Evolutionary conservation across 225 moss, liverwort and hornwort genomes (phyloP).

Genomic region (Straminergon stramineum): DNA sequence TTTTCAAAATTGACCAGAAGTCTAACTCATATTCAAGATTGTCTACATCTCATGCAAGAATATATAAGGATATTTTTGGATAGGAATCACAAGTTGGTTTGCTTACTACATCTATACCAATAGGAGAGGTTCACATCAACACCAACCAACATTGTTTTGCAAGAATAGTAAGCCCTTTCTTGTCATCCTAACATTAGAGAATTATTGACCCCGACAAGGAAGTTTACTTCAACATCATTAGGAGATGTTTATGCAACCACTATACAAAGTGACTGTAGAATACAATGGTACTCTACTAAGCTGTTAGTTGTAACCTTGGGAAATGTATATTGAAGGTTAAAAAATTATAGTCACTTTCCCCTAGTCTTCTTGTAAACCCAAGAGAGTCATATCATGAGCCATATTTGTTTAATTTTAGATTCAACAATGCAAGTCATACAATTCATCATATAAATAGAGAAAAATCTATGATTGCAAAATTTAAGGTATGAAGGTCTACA

Average conservation of each 20-base stretch:
- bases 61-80: neutral
- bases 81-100: neutral
- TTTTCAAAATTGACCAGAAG: neutral
- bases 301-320: neutral
- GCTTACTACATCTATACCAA: neutral
- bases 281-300: neutral
- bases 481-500: neutral
- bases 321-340: neutral
- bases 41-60: neutral
- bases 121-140: neutral
- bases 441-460: neutral
- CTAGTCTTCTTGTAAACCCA: too few species aligned
- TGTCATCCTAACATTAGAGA: neutral
- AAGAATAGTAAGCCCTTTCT: fast-evolving
- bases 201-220: fast-evolving
- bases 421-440: neutral
- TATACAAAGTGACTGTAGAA: neutral
- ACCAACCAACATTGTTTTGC: neutral
- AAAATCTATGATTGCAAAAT: neutral
- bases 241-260: neutral
- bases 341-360: neutral
- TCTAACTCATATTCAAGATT: neutral
- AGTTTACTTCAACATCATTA: neutral
- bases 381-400: too few species aligned
- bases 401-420: neutral